Evolutionary conservation across 139 green algal species (phyloP), one percentile per base, ranked within the genome.

Genomic region (Deuterostichococcus epilithicus): DNA sequence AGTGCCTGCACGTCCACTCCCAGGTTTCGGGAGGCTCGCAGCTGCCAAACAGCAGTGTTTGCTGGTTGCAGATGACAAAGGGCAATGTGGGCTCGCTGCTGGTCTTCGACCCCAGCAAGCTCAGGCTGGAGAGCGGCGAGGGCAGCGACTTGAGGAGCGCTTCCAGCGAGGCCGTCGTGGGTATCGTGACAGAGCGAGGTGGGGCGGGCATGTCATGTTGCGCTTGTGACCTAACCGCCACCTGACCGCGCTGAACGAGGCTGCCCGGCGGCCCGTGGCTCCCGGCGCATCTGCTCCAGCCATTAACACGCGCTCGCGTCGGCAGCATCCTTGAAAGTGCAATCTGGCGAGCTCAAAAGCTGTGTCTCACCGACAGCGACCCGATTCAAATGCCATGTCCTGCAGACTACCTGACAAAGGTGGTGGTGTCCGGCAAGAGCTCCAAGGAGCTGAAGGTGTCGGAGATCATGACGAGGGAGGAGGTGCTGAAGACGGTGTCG

Each of bases 361-460:
- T n/a, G n/a, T n/a, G n/a, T n/a, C n/a, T n/a, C n/a, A n/a, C n/a
- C n/a, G n/a, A n/a, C n/a, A n/a, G n/a, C n/a, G n/a, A n/a, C n/a
- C n/a, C n/a, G n/a, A n/a, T n/a, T n/a, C n/a, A n/a, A n/a, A n/a
- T n/a, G n/a, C n/a, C n/a, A n/a, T n/a, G n/a, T n/a, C 42, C 2
- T 74, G 69, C 82, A 89, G 86, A 90, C 74, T 90, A 90, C 74
- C 72, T 90, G 45, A 90, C 85, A 33, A 90, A 90, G 77, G 73
- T 90, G 32, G 82, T 87, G 32, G 86, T 90, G 26, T 74, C 82
- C 68, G 84, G 84, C 68, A 84, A 82, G 47, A 74, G 74, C 44
- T 84, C 73, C 2, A 81, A 70, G 52, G 75, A 36, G 63, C 80
- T 83, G 15, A 79, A 83, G 59, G 78, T 90, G 25, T 30, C 28